Base-by-base conservation (phyloP, 345 rosid species). In the Erodium maritimum region DNA sequence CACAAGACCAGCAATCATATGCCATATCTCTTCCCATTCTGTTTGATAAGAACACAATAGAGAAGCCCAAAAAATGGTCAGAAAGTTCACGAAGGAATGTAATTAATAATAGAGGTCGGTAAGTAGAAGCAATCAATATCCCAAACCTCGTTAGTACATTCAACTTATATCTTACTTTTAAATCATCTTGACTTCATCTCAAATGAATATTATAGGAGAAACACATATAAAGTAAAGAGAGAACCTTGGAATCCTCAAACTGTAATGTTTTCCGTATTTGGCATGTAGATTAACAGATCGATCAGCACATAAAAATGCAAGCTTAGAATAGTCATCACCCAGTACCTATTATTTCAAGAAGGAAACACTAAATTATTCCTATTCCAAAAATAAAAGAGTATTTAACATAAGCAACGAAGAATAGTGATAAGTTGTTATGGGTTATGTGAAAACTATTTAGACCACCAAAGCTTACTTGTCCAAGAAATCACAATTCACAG, bases 21-120 rank as follows among this genome's bases (percentile, higher is more conserved):
- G 82, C 59, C 68, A 87, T 85, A 64, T 89, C 88, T 71, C 96
- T 89, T 57, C 99, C 99, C 97, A 89, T 87, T 77, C 97, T 93
- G 77, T 48, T 22, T 29, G 58, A 67, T 61, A 5, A 68, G 8
- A 54, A 54, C 52, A 54, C 2, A 24, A 56, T 16, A 29, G 23
- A 19, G 19, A 29, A 29, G 21, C 46, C 50, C 29, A 64, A 50
- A 52, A 61, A 22, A 18, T 19, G 21, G 16, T 52, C 17, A 52
- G 21, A 52, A 17, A 6, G 19, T 52, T 5, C 37, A 29, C 5
- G 37, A 29, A 29, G 37, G 37, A 1, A 29, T 11, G 9, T 29
- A 3, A 29, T n/a, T n/a, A 29, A 29, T 5, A 29, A 29, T 25
- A 29, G 5, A n/a, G n/a, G n/a, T n/a, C n/a, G n/a, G n/a, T n/a